Evolutionary conservation across 2,329 filamentous ascomycete species (phyloP).

Genomic region (Colletotrichum liaoningense): DNA sequence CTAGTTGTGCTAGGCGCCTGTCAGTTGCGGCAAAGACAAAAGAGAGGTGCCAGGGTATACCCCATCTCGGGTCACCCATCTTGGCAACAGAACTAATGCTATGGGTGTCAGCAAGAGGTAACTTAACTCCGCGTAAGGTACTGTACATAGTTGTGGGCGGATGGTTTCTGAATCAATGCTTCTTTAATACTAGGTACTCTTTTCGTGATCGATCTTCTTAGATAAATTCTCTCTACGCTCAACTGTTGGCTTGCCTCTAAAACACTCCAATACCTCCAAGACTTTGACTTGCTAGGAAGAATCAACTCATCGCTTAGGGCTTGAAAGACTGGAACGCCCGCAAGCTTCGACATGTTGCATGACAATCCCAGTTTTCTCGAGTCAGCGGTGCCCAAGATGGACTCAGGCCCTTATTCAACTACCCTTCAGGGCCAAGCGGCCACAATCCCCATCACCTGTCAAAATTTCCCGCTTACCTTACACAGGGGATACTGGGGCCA

Average conservation of each 20-base stretch:
- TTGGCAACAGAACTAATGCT: neutral
- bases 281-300: neutral
- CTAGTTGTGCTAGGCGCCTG: neutral
- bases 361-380: neutral
- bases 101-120: neutral
- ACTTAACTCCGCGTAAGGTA: neutral
- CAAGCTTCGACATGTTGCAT: slow-evolving; percentile 17
- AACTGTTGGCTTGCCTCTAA: too few species aligned
- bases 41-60: neutral
- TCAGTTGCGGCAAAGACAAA: neutral
- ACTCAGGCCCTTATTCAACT: neutral
- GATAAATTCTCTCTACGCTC: too few species aligned
- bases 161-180: neutral
- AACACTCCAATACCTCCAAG: neutral
- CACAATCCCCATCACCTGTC: slow-evolving; percentile 22
- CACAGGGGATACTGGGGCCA: neutral
- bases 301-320: neutral
- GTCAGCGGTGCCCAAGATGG: neutral
- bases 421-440: slow-evolving; percentile 4
- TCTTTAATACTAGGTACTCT: neutral
- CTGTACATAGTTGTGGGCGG: neutral
- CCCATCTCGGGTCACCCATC: neutral
- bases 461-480: slow-evolving; percentile 13
- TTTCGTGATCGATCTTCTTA: neutral
- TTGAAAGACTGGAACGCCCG: neutral